These are phyloP conservation scores for Sugiyamaella marilandica DNA, from an alignment of 805 yeast genomes.

Conservation along the genomic window DNA sequence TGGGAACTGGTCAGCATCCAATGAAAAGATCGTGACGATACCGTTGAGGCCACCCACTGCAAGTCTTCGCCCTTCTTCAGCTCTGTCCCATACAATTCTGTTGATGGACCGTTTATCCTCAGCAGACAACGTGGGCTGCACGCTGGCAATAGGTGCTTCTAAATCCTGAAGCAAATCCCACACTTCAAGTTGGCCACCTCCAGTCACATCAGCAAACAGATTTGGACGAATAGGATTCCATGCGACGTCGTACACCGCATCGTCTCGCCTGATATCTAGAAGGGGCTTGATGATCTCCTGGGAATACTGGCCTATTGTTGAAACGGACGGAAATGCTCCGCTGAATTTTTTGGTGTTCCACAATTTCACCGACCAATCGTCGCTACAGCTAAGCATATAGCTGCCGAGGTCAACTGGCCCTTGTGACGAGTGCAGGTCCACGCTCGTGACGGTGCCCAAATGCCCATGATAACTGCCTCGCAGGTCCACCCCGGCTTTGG, in stretches of 20 bases:
- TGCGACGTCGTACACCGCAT: constrained; percentile 33
- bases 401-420: constrained; percentile 27
- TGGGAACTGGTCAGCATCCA: constrained; percentile 12
- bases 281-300: constrained; percentile 21
- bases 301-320: constrained; percentile 1
- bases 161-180: constrained; percentile 36
- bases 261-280: constrained; percentile 26
- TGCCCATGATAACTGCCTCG: constrained; percentile 29
- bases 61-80: constrained; percentile 19
- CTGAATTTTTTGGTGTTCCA: constrained; percentile 27
- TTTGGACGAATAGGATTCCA: constrained; percentile 35
- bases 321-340: constrained; percentile 1
- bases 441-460: constrained; percentile 33
- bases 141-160: constrained; percentile 27
- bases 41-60: constrained; percentile 36
- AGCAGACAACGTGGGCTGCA: constrained; percentile 14
- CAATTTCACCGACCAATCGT: constrained; percentile 37
- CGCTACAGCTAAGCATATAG: constrained; percentile 29
- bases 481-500: constrained; percentile 30
- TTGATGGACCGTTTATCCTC: constrained; percentile 26
- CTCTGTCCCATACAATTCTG: constrained; percentile 30
- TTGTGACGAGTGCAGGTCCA: constrained; percentile 26
- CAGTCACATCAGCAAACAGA: constrained; percentile 35
- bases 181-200: constrained; percentile 33
- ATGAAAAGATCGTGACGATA: constrained; percentile 29